phyloP scores from a whole-genome alignment of 257 asterid genomes.

The Perilla frutescens region DNA sequence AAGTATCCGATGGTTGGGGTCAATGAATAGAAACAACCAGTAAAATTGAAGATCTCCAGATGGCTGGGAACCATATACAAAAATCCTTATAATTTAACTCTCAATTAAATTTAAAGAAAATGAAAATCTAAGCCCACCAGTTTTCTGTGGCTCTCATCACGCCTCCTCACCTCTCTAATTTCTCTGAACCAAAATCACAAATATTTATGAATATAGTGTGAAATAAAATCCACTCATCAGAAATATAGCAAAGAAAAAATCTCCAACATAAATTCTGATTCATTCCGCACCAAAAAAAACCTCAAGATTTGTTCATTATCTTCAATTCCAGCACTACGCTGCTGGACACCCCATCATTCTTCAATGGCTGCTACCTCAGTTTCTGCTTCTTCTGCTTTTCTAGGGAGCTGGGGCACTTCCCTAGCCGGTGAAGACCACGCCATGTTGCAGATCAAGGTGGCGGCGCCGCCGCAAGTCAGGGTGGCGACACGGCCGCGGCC shows the following conservation, averaged over 20 bases:
- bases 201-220: neutral
- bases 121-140: conserved; percentile 40
- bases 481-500: conserved; percentile 55
- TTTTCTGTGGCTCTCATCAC: conserved; percentile 42
- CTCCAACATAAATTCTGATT: conserved; percentile 28
- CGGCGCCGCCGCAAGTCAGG: conserved; percentile 42
- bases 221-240: too few species aligned
- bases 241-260: neutral
- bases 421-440: conserved; percentile 59
- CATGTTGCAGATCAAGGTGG: conserved; percentile 45
- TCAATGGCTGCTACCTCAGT: conserved; percentile 60
- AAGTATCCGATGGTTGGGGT: conserved; percentile 21
- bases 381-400: conserved; percentile 67
- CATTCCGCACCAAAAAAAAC: neutral
- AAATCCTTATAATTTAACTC: conserved; percentile 28
- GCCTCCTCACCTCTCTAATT: conserved; percentile 36
- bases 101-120: neutral
- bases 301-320: neutral
- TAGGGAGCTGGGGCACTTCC: conserved; percentile 67
- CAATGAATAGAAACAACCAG: conserved; percentile 6
- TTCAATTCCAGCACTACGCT: neutral
- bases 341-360: conserved; percentile 15
- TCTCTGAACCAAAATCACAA: conserved; percentile 21
- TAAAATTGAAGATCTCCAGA: conserved; percentile 31
- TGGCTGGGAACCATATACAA: conserved; percentile 31